phyloP scores from a whole-genome alignment of 495 filamentous ascomycete species.

The Hypomontagnella monticulosa region DNA sequence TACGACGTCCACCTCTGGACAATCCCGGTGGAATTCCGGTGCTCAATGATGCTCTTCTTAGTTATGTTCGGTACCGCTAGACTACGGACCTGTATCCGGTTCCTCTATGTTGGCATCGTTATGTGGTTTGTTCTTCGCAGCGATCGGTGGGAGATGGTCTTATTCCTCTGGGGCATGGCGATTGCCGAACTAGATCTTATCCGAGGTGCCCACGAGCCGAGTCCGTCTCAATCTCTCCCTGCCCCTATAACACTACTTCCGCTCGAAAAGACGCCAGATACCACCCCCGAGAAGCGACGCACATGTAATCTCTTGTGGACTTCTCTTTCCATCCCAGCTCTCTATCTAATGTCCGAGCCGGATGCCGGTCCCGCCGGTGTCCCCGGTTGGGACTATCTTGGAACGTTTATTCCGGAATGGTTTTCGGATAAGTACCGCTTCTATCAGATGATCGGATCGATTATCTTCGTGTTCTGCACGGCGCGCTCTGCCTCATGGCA shows the following conservation, averaged over 20 bases:
- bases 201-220: conserved; percentile 42
- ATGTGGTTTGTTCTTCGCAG: conserved; percentile 48
- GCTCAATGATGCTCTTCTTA: conserved; percentile 72
- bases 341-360: conserved; percentile 56
- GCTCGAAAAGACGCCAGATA: conserved; percentile 23
- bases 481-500: conserved; percentile 49
- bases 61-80: conserved; percentile 59
- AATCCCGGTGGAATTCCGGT: conserved; percentile 75
- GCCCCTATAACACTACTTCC: conserved; percentile 32
- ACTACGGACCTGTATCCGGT: conserved; percentile 40
- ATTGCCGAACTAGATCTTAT: conserved; percentile 53
- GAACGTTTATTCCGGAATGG: conserved; percentile 49
- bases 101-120: conserved; percentile 38
- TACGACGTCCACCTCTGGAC: conserved; percentile 79
- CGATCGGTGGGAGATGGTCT: conserved; percentile 54
- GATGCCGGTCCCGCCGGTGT: conserved; percentile 49
- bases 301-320: conserved; percentile 36
- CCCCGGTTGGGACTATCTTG: conserved; percentile 54
- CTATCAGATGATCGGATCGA: conserved; percentile 53
- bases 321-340: conserved; percentile 42
- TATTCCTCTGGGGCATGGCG: conserved; percentile 53
- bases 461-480: conserved; percentile 52
- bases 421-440: conserved; percentile 56
- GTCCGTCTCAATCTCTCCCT: conserved; percentile 18
- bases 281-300: conserved; percentile 14